These are phyloP conservation scores for Fraxinus platypoda DNA, from an alignment of 305 asterid species.

Conservation along the genomic window DNA sequence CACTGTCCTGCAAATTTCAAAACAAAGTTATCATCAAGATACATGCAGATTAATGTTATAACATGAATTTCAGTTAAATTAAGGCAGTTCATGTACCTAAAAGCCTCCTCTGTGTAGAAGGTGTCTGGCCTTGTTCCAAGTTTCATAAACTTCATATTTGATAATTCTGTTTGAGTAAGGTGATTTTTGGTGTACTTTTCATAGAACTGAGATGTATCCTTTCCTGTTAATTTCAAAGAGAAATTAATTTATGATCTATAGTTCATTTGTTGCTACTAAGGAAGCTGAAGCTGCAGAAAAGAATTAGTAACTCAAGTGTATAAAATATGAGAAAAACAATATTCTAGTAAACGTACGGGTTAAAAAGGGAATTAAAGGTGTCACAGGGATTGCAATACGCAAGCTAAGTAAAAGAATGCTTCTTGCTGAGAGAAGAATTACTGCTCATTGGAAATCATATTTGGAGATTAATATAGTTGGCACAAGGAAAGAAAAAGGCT, in stretches of 20 bases:
- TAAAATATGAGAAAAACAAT: not conserved
- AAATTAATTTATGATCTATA: not conserved
- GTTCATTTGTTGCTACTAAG: not conserved
- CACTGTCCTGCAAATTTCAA: conserved; percentile 28
- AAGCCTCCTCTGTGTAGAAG: conserved; percentile 69
- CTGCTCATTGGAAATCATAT: not conserved
- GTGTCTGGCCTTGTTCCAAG: conserved; percentile 77
- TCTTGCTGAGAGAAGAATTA: not conserved
- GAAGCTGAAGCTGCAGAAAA: not conserved
- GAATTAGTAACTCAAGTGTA: not conserved
- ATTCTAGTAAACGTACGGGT: not conserved
- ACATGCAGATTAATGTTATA: not conserved
- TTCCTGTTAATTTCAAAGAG: not conserved
- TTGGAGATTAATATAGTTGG: not conserved
- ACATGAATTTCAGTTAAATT: not conserved
- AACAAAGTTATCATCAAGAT: not conserved
- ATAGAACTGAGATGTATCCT: conserved; percentile 7
- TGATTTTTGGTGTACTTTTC: not conserved
- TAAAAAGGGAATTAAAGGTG: not conserved
- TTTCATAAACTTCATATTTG: conserved; percentile 76
- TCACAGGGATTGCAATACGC: not conserved
- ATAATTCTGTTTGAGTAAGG: conserved; percentile 6
- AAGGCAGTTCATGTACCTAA: conserved; percentile 44
- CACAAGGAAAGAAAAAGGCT: not conserved
- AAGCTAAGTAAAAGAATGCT: not conserved